These are phyloP conservation scores for Colletotrichum orchidophilum DNA, from an alignment of 2,329 filamentous ascomycete genomes.

Conservation along the genomic window DNA sequence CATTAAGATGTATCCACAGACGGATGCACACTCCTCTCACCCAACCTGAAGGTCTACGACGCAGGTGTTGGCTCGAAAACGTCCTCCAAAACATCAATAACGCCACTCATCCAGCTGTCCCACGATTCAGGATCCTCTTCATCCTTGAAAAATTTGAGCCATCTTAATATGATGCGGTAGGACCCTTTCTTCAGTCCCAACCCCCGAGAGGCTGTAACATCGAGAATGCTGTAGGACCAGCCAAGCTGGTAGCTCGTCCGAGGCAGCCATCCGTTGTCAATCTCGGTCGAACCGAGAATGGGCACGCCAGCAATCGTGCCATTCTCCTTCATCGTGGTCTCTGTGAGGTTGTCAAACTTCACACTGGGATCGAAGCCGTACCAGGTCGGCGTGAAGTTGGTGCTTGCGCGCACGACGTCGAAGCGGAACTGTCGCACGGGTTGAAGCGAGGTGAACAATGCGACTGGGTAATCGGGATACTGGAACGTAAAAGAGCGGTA, in stretches of 20 bases:
- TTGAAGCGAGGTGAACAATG: conserved; percentile 9
- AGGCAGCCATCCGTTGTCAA: conserved; percentile 14
- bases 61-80: conserved; percentile 2
- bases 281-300: not conserved
- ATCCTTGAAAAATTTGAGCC: conserved; percentile 32
- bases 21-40: not conserved
- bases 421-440: conserved; percentile 7
- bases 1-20: not conserved
- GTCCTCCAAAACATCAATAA: conserved; percentile 20
- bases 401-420: conserved; percentile 17
- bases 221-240: conserved; percentile 21
- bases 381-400: conserved; percentile 15
- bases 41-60: not conserved
- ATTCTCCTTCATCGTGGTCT: not conserved
- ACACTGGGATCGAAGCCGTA: conserved; percentile 10
- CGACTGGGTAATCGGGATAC: conserved; percentile 12
- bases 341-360: conserved; percentile 9
- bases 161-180: conserved; percentile 36
- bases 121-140: conserved; percentile 19
- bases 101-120: conserved; percentile 26
- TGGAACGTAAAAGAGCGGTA: conserved; percentile 6
- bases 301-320: not conserved
- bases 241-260: conserved; percentile 1
- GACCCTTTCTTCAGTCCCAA: conserved; percentile 31
- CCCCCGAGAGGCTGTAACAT: not conserved